Conservation (phyloP, 1,284 basidiomycete species). For the Microbotryum lychnidis-dioicae region DNA sequence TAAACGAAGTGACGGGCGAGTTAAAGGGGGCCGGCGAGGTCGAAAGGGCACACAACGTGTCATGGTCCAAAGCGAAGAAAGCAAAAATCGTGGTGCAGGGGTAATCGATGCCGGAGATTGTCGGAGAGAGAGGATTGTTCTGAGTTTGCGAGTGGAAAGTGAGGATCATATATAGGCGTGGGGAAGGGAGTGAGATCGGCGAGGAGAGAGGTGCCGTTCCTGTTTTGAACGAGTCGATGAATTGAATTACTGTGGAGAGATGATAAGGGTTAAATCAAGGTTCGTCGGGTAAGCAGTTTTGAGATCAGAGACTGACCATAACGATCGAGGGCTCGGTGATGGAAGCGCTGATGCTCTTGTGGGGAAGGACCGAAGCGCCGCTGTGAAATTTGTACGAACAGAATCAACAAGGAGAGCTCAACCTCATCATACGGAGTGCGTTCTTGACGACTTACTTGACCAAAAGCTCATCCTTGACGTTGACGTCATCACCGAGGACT, state of each 20-base stretch:
- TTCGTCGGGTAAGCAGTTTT: too few species aligned
- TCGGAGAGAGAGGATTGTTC: too few species aligned
- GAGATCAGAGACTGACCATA: slow-evolving; percentile 15
- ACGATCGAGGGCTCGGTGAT: slow-evolving; percentile 30
- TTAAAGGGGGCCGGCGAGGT: too few species aligned
- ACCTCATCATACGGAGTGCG: too few species aligned
- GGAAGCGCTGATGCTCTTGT: slow-evolving; percentile 40
- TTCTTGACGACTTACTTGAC: slow-evolving; percentile 36
- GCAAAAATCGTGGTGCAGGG: too few species aligned
- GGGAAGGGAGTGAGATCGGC: neutral
- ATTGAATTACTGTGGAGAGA: slow-evolving; percentile 1
- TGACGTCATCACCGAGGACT: slow-evolving; percentile 49
- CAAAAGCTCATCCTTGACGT: slow-evolving; percentile 49
- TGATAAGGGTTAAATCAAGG: neutral
- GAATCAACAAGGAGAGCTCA: neutral
- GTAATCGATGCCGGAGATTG: too few species aligned
- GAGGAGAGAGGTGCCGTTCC: neutral
- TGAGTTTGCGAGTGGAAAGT: neutral
- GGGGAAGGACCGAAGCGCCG: slow-evolving; percentile 47
- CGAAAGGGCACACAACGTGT: too few species aligned
- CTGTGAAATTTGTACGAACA: neutral
- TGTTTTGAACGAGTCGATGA: neutral
- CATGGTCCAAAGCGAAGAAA: too few species aligned
- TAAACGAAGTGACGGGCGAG: too few species aligned
- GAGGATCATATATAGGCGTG: neutral